Evolutionary conservation across 768 basidiomycete species (phyloP).

Genomic region (Rossbeevera mucosa): DNA sequence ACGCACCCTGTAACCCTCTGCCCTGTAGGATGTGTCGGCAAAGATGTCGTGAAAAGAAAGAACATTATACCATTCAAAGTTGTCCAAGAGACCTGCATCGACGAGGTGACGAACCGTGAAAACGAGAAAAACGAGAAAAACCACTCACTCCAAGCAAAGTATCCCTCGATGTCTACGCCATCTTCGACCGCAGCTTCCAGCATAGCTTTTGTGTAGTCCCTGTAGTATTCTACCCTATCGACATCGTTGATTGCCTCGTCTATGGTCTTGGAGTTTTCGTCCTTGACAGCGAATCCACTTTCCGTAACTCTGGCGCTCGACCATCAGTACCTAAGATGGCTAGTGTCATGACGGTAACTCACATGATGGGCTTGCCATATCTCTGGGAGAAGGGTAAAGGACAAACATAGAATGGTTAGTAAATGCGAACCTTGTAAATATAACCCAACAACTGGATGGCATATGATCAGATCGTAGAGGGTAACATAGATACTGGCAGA

Average conservation of each 20-base stretch:
- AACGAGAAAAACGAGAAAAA: background rate
- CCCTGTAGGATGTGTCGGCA: constrained; percentile 30
- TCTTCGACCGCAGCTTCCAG: constrained; percentile 58
- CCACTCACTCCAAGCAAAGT: constrained; percentile 69
- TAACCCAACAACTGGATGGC: constrained; percentile 55
- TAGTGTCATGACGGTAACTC: constrained; percentile 13
- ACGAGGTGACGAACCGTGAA: background rate
- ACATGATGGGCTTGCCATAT: constrained; percentile 57
- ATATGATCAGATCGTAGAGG: background rate
- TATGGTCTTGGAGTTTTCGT: constrained; percentile 51
- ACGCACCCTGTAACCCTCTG: constrained; percentile 64
- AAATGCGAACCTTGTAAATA: constrained; percentile 53
- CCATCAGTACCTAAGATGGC: background rate
- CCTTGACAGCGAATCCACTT: constrained; percentile 72
- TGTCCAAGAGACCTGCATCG: constrained; percentile 58
- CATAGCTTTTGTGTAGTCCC: constrained; percentile 53
- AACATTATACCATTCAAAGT: constrained; percentile 58
- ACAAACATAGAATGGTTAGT: background rate
- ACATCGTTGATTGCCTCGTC: constrained; percentile 55
- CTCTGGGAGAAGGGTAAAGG: constrained; percentile 25
- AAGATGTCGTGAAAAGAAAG: background rate
- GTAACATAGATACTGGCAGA: background rate
- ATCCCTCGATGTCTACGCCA: constrained; percentile 60
- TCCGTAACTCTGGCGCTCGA: constrained; percentile 53
- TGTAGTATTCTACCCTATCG: constrained; percentile 66